phyloP scores from a whole-genome alignment of 1,139 yeast species.

The Saccharomyces pastorianus region DNA sequence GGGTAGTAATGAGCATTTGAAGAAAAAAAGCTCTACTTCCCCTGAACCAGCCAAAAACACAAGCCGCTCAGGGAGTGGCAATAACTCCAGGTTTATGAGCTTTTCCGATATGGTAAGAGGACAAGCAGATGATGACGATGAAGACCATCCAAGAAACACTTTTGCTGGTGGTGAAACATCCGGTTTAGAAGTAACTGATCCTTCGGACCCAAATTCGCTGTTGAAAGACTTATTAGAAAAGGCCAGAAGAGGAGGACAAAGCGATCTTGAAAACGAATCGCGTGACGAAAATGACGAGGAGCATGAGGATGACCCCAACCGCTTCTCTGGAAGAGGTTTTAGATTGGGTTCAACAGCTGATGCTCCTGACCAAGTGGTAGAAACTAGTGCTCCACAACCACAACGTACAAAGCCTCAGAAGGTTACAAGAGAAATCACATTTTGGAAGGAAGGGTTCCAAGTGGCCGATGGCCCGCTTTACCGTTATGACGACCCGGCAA shows the following conservation, averaged over 20 bases:
- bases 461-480: constrained; percentile 84
- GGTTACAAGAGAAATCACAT: constrained; percentile 70
- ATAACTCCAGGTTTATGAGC: constrained; percentile 37
- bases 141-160: constrained; percentile 60
- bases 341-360: constrained; percentile 49
- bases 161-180: constrained; percentile 94
- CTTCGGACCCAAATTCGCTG: constrained; percentile 47
- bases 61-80: constrained; percentile 5
- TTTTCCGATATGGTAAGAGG: constrained; percentile 45
- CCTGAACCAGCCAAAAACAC: constrained; percentile 1
- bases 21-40: not conserved
- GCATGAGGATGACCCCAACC: constrained; percentile 12
- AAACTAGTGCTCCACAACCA: constrained; percentile 27
- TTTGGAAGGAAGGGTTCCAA: constrained; percentile 95
- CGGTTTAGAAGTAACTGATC: constrained; percentile 88
- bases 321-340: constrained; percentile 66
- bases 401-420: constrained; percentile 27
- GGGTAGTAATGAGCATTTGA: constrained; percentile 1
- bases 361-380: constrained; percentile 37
- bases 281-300: constrained; percentile 31
- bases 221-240: constrained; percentile 53
- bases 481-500: constrained; percentile 85
- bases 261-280: constrained; percentile 28
- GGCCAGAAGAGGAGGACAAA: constrained; percentile 44
- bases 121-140: constrained; percentile 49